phyloP scores from a whole-genome alignment of 148 eudicot species.

The Oxyria digyna region DNA sequence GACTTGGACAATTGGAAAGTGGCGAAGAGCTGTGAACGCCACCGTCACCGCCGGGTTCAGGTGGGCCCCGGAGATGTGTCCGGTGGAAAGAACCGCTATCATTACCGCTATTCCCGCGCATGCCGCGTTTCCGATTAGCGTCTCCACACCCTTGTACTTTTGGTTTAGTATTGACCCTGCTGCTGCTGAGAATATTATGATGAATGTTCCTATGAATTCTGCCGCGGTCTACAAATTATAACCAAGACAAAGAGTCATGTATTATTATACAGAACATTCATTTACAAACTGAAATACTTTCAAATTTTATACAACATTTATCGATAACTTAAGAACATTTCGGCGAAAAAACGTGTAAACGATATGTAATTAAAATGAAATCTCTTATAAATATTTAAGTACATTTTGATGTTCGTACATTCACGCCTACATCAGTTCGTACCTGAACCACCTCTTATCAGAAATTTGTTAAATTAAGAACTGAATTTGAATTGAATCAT shows the following conservation, averaged over 20 bases:
- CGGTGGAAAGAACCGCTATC: conserved; percentile 19
- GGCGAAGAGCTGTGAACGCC: conserved; percentile 20
- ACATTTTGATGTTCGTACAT: no score
- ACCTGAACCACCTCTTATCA: no score
- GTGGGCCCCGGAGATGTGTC: conserved; percentile 35
- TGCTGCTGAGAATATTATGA: conserved; percentile 28
- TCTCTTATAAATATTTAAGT: no score
- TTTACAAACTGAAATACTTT: no score
- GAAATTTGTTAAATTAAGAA: neutral
- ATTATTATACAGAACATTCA: no score
- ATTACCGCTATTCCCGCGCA: conserved; percentile 28
- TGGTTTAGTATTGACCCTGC: conserved; percentile 33
- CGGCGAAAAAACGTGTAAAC: no score
- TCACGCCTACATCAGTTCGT: no score
- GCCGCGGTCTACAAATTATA: conserved; percentile 4
- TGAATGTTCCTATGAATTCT: conserved; percentile 31
- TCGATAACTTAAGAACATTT: no score
- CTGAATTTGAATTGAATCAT: neutral
- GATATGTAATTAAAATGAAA: no score
- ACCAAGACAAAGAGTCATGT: no score
- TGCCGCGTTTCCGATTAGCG: conserved; percentile 29
- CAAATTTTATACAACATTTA: no score
- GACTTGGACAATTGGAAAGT: conserved; percentile 31
- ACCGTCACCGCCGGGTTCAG: conserved; percentile 28
- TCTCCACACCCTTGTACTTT: conserved; percentile 19